phyloP scores from a whole-genome alignment of 352 stramenopile species.

The Pythium insidiosum region DNA sequence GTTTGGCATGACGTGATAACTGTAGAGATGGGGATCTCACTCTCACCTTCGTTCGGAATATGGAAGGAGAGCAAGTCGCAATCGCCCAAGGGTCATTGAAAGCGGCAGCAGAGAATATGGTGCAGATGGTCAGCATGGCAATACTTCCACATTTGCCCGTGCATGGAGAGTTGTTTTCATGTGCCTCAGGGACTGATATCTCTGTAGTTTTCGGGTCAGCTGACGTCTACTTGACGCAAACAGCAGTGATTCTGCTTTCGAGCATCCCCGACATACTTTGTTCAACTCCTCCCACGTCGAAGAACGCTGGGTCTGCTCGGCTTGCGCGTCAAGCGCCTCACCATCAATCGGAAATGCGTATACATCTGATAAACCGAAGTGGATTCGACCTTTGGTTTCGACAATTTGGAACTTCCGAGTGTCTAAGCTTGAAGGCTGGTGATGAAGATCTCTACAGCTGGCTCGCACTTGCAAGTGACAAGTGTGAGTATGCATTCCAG shows the following conservation, averaged over 20 bases:
- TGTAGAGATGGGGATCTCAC: constrained; percentile 33
- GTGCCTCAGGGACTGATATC: too few species aligned
- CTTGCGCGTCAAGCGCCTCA: too few species aligned
- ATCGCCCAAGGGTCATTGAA: constrained; percentile 35
- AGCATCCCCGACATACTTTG: constrained; percentile 39
- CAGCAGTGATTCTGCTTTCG: constrained; percentile 52
- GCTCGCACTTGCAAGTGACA: constrained; percentile 25
- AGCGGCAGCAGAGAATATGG: constrained; percentile 64
- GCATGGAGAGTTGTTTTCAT: too few species aligned
- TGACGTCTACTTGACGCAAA: constrained; percentile 62
- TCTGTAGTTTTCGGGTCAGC: constrained; percentile 37
- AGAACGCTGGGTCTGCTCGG: too few species aligned
- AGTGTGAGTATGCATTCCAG: too few species aligned
- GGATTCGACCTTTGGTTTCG: constrained; percentile 48
- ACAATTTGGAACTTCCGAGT: constrained; percentile 55
- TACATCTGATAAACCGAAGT: constrained; percentile 38
- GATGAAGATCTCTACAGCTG: constrained; percentile 52
- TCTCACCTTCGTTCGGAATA: constrained; percentile 21
- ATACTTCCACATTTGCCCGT: constrained; percentile 53
- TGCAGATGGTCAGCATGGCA: constrained; percentile 57
- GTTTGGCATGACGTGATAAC: constrained; percentile 53
- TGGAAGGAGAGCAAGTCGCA: constrained; percentile 19
- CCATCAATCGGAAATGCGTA: constrained; percentile 45
- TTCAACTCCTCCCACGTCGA: too few species aligned
- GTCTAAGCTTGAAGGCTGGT: constrained; percentile 24